Conservation (phyloP, 805 yeast species). For the Candida sonorensis region DNA sequence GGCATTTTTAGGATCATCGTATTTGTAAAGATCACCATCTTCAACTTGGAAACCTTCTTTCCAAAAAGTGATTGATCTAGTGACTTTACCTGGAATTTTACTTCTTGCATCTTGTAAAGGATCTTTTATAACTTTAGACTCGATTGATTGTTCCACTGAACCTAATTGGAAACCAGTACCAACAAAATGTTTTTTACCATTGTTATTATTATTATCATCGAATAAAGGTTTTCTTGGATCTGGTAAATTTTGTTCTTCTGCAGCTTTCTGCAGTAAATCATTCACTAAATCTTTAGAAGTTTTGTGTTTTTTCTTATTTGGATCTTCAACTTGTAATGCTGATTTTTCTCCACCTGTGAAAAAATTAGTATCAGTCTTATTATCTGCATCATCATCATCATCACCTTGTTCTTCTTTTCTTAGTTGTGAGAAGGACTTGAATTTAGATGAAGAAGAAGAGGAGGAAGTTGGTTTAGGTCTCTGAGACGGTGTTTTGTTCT, state of each 20-base stretch:
- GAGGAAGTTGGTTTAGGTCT: background rate
- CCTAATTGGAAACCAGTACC: conserved; percentile 52
- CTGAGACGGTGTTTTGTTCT: background rate
- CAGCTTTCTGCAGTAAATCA: conserved; percentile 61
- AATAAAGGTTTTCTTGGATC: conserved; percentile 21
- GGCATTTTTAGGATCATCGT: conserved; percentile 89
- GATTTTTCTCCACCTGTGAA: conserved; percentile 68
- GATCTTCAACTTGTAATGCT: conserved; percentile 74
- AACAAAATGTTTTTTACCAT: conserved; percentile 32
- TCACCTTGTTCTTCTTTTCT: no score
- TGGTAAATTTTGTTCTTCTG: conserved; percentile 50
- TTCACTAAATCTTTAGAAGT: conserved; percentile 39
- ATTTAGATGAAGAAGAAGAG: conserved; percentile 8
- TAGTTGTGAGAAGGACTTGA: conserved; percentile 28
- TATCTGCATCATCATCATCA: conserved; percentile 27
- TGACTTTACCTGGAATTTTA: conserved; percentile 41
- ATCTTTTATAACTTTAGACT: conserved; percentile 26
- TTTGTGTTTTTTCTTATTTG: conserved; percentile 30
- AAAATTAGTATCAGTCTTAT: conserved; percentile 30
- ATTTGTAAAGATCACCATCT: conserved; percentile 78
- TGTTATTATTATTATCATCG: conserved; percentile 18
- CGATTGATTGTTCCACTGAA: conserved; percentile 33
- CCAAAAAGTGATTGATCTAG: conserved; percentile 89
- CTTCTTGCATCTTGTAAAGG: conserved; percentile 14
- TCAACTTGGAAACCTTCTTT: conserved; percentile 93